phyloP scores from a whole-genome alignment of 2,329 filamentous ascomycete genomes.

The Trichoderma pleuroti region DNA sequence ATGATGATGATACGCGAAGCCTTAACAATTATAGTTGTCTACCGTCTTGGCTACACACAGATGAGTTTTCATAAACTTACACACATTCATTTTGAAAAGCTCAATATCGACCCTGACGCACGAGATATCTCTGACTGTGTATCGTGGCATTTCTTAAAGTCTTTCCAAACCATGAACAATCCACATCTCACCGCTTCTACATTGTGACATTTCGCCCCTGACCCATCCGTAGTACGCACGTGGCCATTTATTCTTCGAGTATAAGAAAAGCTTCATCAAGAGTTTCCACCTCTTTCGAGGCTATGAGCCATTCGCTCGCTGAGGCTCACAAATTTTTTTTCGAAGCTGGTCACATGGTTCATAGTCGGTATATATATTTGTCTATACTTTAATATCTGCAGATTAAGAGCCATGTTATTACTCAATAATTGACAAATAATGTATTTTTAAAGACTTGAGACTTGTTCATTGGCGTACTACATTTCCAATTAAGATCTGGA shows the following conservation, averaged over 20 bases:
- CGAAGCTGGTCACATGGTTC: not conserved
- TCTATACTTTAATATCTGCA: not conserved
- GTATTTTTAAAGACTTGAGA: not conserved
- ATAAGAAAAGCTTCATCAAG: not conserved
- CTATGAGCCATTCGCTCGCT: not conserved
- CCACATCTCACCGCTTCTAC: not conserved
- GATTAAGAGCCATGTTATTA: rapidly evolving
- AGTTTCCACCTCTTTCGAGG: not conserved
- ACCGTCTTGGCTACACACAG: not conserved
- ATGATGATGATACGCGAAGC: not conserved
- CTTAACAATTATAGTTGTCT: rapidly evolving
- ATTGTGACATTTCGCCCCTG: not conserved
- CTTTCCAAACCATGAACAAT: not conserved
- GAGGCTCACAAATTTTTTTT: not conserved
- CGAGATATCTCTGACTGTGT: not conserved
- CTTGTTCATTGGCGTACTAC: not conserved
- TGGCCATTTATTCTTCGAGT: not conserved
- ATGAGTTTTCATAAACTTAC: not conserved
- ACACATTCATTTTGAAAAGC: not conserved
- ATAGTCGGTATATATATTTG: not conserved
- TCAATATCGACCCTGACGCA: not conserved
- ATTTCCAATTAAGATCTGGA: not conserved
- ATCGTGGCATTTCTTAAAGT: not conserved
- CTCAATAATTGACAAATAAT: rapidly evolving
- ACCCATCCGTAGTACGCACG: not conserved